A percentile compares a stretch with the other conserved stretches of the same genome.
Conservation (phyloP, 352 stramenopile species). For the Phytophthora cactorum region DNA sequence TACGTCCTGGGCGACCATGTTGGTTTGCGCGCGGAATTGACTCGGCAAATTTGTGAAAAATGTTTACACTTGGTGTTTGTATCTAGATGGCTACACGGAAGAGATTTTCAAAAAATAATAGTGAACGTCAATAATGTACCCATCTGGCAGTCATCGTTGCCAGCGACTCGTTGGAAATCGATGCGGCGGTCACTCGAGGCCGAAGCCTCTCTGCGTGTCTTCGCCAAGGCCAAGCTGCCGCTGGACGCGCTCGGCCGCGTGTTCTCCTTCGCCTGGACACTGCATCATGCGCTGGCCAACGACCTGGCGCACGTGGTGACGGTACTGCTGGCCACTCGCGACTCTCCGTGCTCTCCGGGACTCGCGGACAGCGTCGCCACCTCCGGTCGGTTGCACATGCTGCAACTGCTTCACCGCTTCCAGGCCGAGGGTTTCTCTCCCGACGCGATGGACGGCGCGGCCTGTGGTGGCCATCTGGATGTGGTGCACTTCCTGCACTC, state of each 20-base stretch:
- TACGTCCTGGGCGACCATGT: constrained; percentile 18
- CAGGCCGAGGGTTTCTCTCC: constrained; percentile 38
- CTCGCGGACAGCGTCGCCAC: constrained; percentile 47
- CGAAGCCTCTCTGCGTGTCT: constrained; percentile 18
- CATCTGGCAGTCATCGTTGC: constrained; percentile 1
- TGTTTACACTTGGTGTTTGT: constrained; percentile 1
- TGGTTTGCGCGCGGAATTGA: constrained; percentile 31
- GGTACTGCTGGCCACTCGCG: constrained; percentile 42
- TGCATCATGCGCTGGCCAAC: constrained; percentile 39
- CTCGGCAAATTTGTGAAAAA: constrained; percentile 34
- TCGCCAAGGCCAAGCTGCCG: constrained; percentile 37
- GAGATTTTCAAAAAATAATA: constrained; percentile 7
- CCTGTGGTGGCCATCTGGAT: constrained; percentile 39
- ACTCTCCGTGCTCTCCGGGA: constrained; percentile 26
- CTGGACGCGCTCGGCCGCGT: constrained; percentile 55
- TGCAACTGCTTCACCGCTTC: constrained; percentile 51
- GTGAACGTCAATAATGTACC: constrained; percentile 15
- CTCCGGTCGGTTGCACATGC: constrained; percentile 39
- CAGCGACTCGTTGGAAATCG: neutral
- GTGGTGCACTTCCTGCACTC: constrained; percentile 60
- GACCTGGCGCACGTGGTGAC: constrained; percentile 42
- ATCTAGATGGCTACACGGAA: constrained; percentile 10
- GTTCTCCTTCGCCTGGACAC: constrained; percentile 49
- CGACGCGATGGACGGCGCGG: constrained; percentile 53
- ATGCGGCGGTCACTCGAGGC: constrained; percentile 8